Evolutionary conservation across 768 basidiomycete genomes (phyloP), one percentile per base, ranked within the genome.

Genomic region (Tylopilus felleus): DNA sequence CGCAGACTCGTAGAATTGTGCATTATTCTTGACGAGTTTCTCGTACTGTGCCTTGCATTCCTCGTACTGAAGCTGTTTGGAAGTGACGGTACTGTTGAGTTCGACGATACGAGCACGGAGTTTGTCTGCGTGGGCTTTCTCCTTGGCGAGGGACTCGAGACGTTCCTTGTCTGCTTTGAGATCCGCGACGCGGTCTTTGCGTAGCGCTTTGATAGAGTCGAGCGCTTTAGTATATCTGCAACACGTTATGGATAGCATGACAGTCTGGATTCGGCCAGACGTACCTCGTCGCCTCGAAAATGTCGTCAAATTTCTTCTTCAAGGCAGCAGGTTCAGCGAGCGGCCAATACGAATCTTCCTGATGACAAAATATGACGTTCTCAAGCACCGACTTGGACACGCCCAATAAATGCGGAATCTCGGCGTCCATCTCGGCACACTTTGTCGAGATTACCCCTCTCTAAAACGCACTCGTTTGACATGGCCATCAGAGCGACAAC

Each of bases 291-390:
- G 97, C 97, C 71, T 99, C 97, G 63, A 99, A 98, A 52, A 99
- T 99, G 64, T 99, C 97, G 63, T 99, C 97, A 57, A 99, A 99
- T 69, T 98, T 98, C 80, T 98, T 98, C 79, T 99, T 99, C 35
- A 99, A 73, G 0, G 84, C 80, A 12, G 90, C 75, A 2, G 96
- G 90, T 62, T 98, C 97, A 0, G 94, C 80, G 22, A 99, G 78
- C 0, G 97, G 97, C 97, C 97, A 99, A 64, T 92, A 98, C 0
- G 93, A 95, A 49, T 99, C 97, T 65, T 99, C 97, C 72, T 99
- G 97, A 70, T 99, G 97, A 71, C 97, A 99, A 65, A 99, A 99
- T 46, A 99, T 98, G 64, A 99, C 97, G 66, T 98, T 98, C 63
- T 98, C 96, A 22, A 98, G 84, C 33, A 99, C 95, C n/a, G 95